Percentiles rank a stretch among this genome's conserved stretches.
Evolutionary conservation across 441 rosid species (phyloP).

Genomic region (Eutrema salsugineum): DNA sequence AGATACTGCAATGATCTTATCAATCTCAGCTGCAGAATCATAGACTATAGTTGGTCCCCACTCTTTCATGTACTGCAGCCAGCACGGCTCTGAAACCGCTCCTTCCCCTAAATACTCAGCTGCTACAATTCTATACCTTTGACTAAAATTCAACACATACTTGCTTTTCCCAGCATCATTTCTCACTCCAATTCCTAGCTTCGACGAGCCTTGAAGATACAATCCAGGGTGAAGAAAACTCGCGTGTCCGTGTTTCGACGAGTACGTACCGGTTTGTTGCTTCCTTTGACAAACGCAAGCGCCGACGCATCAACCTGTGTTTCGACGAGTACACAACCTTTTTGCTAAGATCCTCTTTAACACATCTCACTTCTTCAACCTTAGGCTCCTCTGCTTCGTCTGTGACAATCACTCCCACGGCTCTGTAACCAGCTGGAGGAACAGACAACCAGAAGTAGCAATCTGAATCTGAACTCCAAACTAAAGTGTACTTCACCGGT

Average conservation of each 20-base stretch:
- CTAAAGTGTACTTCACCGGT: constrained; percentile 41
- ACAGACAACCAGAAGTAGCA: constrained; percentile 62
- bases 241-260: constrained; percentile 62
- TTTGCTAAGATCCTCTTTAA: constrained; percentile 63
- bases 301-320: constrained; percentile 40
- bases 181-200: constrained; percentile 57
- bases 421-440: constrained; percentile 53
- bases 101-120: constrained; percentile 60
- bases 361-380: constrained; percentile 50
- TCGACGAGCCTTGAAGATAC: constrained; percentile 62
- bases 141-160: constrained; percentile 46
- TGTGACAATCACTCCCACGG: constrained; percentile 61
- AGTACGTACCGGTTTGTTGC: constrained; percentile 53
- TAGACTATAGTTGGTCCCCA: constrained; percentile 72
- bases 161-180: constrained; percentile 52
- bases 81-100: constrained; percentile 49
- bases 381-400: constrained; percentile 44
- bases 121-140: constrained; percentile 43
- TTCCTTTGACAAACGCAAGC: constrained; percentile 43
- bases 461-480: constrained; percentile 47
- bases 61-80: constrained; percentile 68
- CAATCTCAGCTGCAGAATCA: constrained; percentile 59
- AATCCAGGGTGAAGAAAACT: constrained; percentile 62
- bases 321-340: too few species aligned
- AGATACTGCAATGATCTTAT: constrained; percentile 51